These are phyloP conservation scores for Gardenia jasminoides DNA, from an alignment of 257 asterid species.

Conservation along the genomic window DNA sequence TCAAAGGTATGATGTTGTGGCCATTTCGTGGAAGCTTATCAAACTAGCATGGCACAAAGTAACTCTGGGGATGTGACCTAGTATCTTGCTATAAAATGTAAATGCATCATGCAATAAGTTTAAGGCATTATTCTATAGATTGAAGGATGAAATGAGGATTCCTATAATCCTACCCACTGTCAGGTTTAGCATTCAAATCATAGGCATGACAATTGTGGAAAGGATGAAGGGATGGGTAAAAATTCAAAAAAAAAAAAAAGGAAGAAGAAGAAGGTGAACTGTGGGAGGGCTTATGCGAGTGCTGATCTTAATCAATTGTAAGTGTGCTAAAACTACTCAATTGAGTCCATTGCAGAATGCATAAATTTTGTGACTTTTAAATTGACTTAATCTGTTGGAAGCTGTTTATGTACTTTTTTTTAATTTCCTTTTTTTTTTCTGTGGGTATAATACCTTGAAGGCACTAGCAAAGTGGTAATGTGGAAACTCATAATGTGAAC, in stretches of 20 bases:
- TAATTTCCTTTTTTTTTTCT: background rate
- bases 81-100: background rate
- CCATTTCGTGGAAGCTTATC: background rate
- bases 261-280: too few species aligned
- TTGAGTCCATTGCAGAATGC: background rate
- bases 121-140: background rate
- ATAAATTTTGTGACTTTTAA: background rate
- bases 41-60: too few species aligned
- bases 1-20: background rate
- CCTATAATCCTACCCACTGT: too few species aligned
- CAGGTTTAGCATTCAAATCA: too few species aligned
- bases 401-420: background rate
- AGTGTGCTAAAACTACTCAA: background rate
- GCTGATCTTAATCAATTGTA: background rate
- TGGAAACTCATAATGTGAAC: background rate
- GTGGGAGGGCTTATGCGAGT: background rate
- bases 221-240: too few species aligned
- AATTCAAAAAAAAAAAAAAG: too few species aligned
- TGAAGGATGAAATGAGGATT: background rate
- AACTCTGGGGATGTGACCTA: background rate
- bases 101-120: background rate
- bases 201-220: too few species aligned
- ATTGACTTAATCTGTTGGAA: background rate
- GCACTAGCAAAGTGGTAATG: background rate
- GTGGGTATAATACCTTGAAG: background rate